Conservation (phyloP, 345 rosid genomes). For the Sapria himalayana region DNA sequence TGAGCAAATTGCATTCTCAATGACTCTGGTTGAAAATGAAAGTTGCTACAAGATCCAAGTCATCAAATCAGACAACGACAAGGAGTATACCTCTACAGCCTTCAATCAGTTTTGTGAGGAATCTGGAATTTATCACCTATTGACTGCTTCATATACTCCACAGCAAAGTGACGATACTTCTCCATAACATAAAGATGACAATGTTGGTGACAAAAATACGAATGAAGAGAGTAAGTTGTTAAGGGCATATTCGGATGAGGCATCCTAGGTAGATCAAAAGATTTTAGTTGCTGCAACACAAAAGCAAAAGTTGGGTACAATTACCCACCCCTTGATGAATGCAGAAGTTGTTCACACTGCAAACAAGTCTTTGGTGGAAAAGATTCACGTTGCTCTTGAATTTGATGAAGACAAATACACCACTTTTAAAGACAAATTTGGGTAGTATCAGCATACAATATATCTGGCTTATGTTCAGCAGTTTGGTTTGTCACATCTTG, state of each 20-base stretch:
- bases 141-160: conserved; percentile 3
- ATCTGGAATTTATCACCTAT: conserved; percentile 3
- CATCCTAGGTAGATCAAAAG: too few relatives aligned
- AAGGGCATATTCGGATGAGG: too few relatives aligned
- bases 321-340: neutral
- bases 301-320: neutral
- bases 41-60: neutral
- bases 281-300: conserved; percentile 2
- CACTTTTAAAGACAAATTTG: conserved; percentile 10
- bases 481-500: conserved; percentile 11
- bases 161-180: conserved; percentile 1
- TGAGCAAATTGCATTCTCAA: neutral
- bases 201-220: too few relatives aligned
- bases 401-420: conserved; percentile 9
- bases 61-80: neutral
- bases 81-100: neutral
- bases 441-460: conserved; percentile 6
- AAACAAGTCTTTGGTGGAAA: conserved; percentile 12
- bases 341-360: conserved; percentile 10
- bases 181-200: too few relatives aligned
- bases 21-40: neutral
- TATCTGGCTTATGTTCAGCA: conserved; percentile 12
- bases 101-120: conserved; percentile 1
- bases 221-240: too few relatives aligned
- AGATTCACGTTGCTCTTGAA: conserved; percentile 7